Conservation (phyloP, 192 early-diverging fungal species). For the Backusella morwellensis region DNA sequence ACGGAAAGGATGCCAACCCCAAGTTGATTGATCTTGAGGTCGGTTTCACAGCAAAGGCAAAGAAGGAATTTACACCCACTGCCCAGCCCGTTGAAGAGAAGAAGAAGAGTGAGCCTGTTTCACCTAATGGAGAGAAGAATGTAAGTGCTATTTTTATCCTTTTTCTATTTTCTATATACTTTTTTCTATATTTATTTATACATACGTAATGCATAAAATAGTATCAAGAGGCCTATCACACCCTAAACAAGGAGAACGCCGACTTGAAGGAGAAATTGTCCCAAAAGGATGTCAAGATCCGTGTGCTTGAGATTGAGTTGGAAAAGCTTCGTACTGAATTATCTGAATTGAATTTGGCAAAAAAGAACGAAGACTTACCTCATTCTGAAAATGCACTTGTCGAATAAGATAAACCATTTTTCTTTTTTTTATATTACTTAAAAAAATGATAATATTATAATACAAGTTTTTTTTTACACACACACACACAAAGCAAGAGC, state of each 20-base stretch:
- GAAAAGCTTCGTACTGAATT: conserved; percentile 45
- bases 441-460: conserved; percentile 1
- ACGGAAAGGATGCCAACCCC: conserved; percentile 80
- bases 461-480: neutral
- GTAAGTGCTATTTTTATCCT: conserved; percentile 10
- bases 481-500: no score
- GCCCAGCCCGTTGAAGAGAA: conserved; percentile 52
- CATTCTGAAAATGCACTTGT: conserved; percentile 16
- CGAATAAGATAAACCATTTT: conserved; percentile 4
- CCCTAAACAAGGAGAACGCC: conserved; percentile 77
- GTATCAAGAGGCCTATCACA: conserved; percentile 77
- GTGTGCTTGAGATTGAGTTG: conserved; percentile 77
- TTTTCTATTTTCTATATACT: neutral
- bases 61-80: conserved; percentile 79
- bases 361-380: conserved; percentile 23
- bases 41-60: conserved; percentile 61
- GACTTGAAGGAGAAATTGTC: conserved; percentile 74
- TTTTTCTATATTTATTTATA: conserved; percentile 3
- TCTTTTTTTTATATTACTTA: neutral
- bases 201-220: conserved; percentile 7
- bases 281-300: conserved; percentile 72
- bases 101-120: conserved; percentile 5
- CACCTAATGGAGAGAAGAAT: conserved; percentile 56
- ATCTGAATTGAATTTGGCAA: conserved; percentile 22
- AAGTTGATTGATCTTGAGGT: conserved; percentile 72